Evolutionary conservation across 371 early-diverging fungal species (phyloP).

Genomic region (Sporodiniella umbellata): DNA sequence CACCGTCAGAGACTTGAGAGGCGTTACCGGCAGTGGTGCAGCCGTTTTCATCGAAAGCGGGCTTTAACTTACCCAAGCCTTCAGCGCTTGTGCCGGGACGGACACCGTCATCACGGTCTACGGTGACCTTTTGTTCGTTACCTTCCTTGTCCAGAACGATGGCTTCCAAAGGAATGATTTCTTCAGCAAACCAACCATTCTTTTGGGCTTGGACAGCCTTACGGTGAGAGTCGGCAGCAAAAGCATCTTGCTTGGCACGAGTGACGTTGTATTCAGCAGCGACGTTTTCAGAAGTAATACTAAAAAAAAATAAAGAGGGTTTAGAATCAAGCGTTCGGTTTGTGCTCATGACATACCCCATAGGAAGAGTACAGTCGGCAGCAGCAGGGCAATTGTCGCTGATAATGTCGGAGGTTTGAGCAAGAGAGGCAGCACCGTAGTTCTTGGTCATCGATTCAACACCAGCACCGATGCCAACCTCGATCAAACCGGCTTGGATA

Average conservation of each 20-base stretch:
- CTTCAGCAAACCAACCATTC: constrained; percentile 87
- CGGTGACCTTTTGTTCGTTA: constrained; percentile 59
- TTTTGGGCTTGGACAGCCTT: constrained; percentile 87
- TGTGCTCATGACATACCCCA: constrained; percentile 56
- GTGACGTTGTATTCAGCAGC: constrained; percentile 80
- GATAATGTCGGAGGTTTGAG: constrained; percentile 73
- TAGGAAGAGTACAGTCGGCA: constrained; percentile 84
- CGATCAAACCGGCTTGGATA: constrained; percentile 90
- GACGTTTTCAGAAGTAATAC: constrained; percentile 96
- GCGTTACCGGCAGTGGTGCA: constrained; percentile 96
- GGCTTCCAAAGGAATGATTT: constrained; percentile 89
- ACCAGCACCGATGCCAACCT: constrained; percentile 97
- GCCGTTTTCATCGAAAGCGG: constrained; percentile 89
- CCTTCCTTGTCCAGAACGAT: constrained; percentile 72
- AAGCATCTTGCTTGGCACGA: constrained; percentile 87
- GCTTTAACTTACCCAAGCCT: constrained; percentile 80
- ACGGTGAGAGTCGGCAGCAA: constrained; percentile 78
- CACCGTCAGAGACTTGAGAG: constrained; percentile 98
- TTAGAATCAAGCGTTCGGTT: neutral
- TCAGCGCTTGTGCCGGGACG: constrained; percentile 81
- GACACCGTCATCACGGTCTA: constrained; percentile 92
- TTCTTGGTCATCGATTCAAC: constrained; percentile 97
- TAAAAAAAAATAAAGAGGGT: constrained; percentile 9
- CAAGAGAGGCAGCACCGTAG: constrained; percentile 80
- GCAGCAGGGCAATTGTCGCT: constrained; percentile 63